Percentiles rank a stretch among this genome's conserved stretches.
phyloP scores from a whole-genome alignment of 768 basidiomycete species.

The Ramaria rubella region DNA sequence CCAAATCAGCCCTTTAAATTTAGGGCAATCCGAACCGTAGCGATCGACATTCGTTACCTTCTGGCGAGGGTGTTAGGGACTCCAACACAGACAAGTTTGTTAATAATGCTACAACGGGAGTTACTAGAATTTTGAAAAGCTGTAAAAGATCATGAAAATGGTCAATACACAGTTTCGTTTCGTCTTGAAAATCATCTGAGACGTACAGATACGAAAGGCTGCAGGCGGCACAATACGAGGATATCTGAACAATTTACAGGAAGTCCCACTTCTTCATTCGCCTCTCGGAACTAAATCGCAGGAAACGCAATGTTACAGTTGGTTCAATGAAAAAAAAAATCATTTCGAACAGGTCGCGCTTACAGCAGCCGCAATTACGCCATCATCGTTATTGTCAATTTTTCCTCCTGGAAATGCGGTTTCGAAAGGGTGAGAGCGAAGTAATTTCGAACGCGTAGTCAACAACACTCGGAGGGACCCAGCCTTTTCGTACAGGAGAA shows the following conservation, averaged over 20 bases:
- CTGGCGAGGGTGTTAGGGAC: constrained; percentile 46
- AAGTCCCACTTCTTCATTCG: constrained; percentile 76
- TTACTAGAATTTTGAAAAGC: constrained; percentile 61
- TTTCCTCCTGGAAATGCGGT: constrained; percentile 83
- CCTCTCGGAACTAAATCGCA: constrained; percentile 69
- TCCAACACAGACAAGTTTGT: constrained; percentile 47
- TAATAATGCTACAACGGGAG: constrained; percentile 70
- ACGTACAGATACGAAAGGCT: constrained; percentile 39
- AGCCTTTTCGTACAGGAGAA: constrained; percentile 68
- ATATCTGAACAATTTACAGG: constrained; percentile 51
- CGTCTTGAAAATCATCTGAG: not conserved
- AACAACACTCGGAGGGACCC: constrained; percentile 68
- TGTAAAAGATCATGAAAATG: constrained; percentile 39
- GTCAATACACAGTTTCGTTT: not conserved
- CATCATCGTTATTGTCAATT: constrained; percentile 56
- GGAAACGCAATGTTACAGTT: not conserved
- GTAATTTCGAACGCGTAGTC: constrained; percentile 75
- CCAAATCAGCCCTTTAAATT: not conserved
- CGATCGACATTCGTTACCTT: constrained; percentile 19
- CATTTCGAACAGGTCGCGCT: constrained; percentile 21
- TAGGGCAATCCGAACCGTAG: not conserved
- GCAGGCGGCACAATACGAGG: constrained; percentile 52
- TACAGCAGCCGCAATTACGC: constrained; percentile 70
- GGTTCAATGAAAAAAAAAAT: not conserved
- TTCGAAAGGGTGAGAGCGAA: constrained; percentile 73